phyloP scores from a whole-genome alignment of 225 moss, liverwort and hornwort genomes.

The Marchantia paleacea region DNA sequence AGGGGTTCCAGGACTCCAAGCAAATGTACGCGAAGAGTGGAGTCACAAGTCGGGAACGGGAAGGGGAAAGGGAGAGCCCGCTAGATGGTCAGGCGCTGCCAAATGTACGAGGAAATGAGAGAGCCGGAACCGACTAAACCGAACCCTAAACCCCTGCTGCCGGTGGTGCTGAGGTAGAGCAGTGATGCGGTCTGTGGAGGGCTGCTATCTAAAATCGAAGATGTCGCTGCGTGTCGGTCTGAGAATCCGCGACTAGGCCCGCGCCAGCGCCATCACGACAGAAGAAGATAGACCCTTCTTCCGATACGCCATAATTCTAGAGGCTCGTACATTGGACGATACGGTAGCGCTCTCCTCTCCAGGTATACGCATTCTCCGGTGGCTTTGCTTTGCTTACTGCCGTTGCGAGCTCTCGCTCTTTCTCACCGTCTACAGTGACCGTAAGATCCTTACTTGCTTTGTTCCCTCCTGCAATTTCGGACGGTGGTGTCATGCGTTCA shows the following conservation, averaged over 20 bases:
- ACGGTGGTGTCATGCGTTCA: background rate
- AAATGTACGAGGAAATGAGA: constrained; percentile 1
- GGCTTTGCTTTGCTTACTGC: background rate
- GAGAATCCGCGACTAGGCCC: background rate
- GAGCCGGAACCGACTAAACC: background rate
- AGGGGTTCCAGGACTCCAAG: no score
- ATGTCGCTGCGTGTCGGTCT: no score
- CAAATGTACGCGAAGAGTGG: no score
- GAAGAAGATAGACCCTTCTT: background rate
- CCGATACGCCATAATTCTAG: background rate
- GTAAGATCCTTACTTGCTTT: background rate
- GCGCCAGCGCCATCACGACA: background rate
- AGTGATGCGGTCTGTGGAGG: background rate
- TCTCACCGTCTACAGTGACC: background rate
- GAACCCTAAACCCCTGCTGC: constrained; percentile 18
- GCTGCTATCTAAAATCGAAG: no score
- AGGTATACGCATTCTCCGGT: background rate
- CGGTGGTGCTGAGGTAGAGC: background rate
- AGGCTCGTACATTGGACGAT: background rate
- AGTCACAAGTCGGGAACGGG: no score
- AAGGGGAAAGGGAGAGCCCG: no score
- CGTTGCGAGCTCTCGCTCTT: background rate
- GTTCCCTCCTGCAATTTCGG: background rate
- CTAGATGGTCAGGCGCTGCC: background rate
- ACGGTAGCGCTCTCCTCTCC: background rate